These are phyloP conservation scores for Aspergillus egyptiacus DNA, from an alignment of 495 filamentous ascomycete species.

Conservation along the genomic window DNA sequence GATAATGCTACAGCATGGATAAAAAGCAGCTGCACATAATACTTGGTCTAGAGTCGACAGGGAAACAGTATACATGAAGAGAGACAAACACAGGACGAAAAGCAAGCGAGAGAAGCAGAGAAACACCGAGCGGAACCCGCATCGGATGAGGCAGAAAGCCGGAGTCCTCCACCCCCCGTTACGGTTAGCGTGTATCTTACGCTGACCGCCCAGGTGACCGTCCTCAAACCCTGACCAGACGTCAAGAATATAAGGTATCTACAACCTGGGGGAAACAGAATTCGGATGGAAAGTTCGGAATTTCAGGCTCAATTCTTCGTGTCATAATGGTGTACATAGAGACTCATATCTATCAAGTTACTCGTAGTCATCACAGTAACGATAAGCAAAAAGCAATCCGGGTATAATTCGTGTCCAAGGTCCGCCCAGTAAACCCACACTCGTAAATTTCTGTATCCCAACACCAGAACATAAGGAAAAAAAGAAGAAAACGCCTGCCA, in stretches of 20 bases:
- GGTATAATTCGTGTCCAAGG: constrained; percentile 17
- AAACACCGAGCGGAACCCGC: background rate
- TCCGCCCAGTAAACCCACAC: background rate
- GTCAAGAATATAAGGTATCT: background rate
- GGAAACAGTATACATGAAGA: constrained; percentile 6
- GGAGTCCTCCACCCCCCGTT: constrained; percentile 8
- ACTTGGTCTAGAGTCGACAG: background rate
- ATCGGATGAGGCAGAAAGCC: constrained; percentile 24
- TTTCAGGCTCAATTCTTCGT: too few relatives aligned
- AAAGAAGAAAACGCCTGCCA: constrained; percentile 21
- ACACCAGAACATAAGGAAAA: too few relatives aligned
- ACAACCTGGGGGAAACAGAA: background rate
- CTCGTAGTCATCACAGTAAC: background rate
- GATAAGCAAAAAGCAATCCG: constrained; percentile 5
- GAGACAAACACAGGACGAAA: constrained; percentile 1
- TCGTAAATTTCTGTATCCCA: constrained; percentile 1
- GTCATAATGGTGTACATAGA: constrained; percentile 3
- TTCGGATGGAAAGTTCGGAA: too few relatives aligned
- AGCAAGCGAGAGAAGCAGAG: constrained; percentile 5
- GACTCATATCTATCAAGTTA: background rate
- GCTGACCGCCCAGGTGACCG: background rate
- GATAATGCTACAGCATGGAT: constrained; percentile 9
- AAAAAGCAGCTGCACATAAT: constrained; percentile 1
- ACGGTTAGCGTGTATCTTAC: background rate
- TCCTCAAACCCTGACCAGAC: background rate